Conservation (phyloP, 345 rosid genomes). For the Sonneratia alba region DNA sequence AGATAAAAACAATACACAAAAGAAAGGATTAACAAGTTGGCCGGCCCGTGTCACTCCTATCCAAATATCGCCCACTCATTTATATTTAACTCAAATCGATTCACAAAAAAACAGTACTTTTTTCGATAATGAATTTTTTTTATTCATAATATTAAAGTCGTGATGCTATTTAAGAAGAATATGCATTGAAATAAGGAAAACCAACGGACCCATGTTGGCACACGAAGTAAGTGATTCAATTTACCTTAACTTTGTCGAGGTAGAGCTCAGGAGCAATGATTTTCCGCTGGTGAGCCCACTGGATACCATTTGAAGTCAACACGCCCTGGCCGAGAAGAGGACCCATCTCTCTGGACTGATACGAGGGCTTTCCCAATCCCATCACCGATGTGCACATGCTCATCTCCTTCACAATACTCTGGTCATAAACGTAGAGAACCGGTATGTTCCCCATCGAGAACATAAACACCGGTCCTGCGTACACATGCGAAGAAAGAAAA, state of each 20-base stretch:
- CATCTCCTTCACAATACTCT: constrained; percentile 22
- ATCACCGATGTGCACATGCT: constrained; percentile 15
- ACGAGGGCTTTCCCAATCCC: constrained; percentile 26
- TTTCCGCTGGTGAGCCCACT: constrained; percentile 38
- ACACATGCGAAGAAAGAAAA: background rate
- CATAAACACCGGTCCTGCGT: background rate
- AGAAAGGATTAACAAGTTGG: no score
- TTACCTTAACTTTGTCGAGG: constrained; percentile 37
- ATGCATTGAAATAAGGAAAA: no score
- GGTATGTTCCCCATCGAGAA: constrained; percentile 12
- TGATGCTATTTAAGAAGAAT: no score
- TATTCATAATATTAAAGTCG: no score
- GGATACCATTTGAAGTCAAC: constrained; percentile 26
- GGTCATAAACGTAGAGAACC: constrained; percentile 12
- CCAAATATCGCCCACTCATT: no score
- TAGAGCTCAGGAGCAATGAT: constrained; percentile 36
- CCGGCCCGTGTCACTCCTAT: no score
- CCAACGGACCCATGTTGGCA: no score
- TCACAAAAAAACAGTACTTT: no score
- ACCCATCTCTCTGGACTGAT: constrained; percentile 11
- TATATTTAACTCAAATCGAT: no score
- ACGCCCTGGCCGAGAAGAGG: constrained; percentile 27
- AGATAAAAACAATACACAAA: no score
- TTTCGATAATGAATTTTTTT: no score
- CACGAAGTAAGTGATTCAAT: background rate